A percentile compares a stretch with the other conserved stretches of the same genome.
phyloP scores from a whole-genome alignment of 306 rosid species.

The Dalbergia cultrata region DNA sequence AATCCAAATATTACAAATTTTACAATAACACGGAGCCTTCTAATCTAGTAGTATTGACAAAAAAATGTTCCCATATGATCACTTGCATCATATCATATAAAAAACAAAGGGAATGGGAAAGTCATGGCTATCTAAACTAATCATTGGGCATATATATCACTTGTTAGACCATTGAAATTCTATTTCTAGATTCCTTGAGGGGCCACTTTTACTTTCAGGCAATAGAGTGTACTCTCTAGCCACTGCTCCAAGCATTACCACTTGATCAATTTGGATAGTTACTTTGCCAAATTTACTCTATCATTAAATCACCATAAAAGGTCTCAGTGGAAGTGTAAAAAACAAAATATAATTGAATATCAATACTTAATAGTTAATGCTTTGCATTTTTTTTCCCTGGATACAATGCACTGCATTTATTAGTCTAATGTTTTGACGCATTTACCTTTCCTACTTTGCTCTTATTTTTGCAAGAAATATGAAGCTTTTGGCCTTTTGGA shows the following conservation, averaged over 20 bases:
- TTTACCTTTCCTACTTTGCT: slow-evolving; percentile 99
- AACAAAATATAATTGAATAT: slow-evolving; percentile 3
- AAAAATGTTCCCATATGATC: no score
- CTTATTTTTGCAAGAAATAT: slow-evolving; percentile 98
- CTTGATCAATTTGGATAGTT: slow-evolving; percentile 94
- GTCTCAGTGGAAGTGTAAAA: slow-evolving; percentile 4
- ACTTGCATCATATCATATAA: no score
- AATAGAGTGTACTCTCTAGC: slow-evolving; percentile 92
- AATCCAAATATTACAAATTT: no score
- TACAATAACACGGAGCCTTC: no score
- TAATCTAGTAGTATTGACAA: no score
- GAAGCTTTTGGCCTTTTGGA: slow-evolving; percentile 98
- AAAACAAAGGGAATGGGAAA: no score
- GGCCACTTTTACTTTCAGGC: slow-evolving; percentile 96
- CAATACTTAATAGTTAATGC: no score
- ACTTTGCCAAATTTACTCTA: slow-evolving; percentile 98
- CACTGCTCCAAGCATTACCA: slow-evolving; percentile 97
- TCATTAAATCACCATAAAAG: slow-evolving; percentile 37
- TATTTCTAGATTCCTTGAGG: slow-evolving; percentile 88
- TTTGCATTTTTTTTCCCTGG: no score
- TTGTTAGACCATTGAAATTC: slow-evolving; percentile 99
- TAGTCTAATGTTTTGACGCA: slow-evolving; percentile 6
- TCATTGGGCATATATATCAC: slow-evolving; percentile 39
- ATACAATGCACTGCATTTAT: background rate
- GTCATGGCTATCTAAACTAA: no score